These are phyloP conservation scores for Nelumbo lutea DNA, from an alignment of 164 flowering plant species.

Conservation along the genomic window DNA sequence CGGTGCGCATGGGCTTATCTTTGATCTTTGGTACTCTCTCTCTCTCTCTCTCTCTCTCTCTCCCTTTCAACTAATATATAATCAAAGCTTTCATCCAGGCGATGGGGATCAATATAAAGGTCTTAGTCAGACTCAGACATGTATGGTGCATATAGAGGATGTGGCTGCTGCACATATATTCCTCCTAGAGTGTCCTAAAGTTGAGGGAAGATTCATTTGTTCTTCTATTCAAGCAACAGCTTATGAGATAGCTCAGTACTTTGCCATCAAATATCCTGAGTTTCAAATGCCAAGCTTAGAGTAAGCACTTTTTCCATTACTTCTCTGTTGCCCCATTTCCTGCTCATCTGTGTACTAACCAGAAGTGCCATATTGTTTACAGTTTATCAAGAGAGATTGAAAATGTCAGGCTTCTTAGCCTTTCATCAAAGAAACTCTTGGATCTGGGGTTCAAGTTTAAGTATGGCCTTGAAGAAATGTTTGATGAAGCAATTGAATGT, in stretches of 20 bases:
- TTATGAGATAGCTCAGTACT: slow-evolving; percentile 14
- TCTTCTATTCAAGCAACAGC: slow-evolving; percentile 15
- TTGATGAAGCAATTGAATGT: slow-evolving; percentile 25
- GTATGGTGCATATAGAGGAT: slow-evolving; percentile 27
- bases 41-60: background rate
- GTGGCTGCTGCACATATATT: slow-evolving; percentile 20
- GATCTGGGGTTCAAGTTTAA: slow-evolving; percentile 46
- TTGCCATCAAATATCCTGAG: slow-evolving; percentile 39
- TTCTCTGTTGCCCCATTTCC: background rate
- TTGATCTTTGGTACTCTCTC: slow-evolving; percentile 22
- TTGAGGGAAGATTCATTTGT: slow-evolving; percentile 22
- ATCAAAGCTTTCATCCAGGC: background rate
- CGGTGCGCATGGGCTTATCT: slow-evolving; percentile 22
- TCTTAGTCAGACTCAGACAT: background rate
- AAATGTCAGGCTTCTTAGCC: slow-evolving; percentile 5
- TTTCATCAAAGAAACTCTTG: slow-evolving; percentile 45
- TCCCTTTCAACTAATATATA: background rate
- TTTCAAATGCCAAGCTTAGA: slow-evolving; percentile 32
- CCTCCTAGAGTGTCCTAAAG: slow-evolving; percentile 14
- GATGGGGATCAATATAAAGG: too few relatives aligned
- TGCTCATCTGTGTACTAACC: background rate
- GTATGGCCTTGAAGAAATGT: slow-evolving; percentile 48
- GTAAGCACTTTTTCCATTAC: slow-evolving; percentile 16
- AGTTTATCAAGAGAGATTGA: slow-evolving; percentile 17
- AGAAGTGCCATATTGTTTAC: slow-evolving; percentile 5